Conservation (phyloP, 2,329 filamentous ascomycete genomes). For the Trichoderma koningii region DNA sequence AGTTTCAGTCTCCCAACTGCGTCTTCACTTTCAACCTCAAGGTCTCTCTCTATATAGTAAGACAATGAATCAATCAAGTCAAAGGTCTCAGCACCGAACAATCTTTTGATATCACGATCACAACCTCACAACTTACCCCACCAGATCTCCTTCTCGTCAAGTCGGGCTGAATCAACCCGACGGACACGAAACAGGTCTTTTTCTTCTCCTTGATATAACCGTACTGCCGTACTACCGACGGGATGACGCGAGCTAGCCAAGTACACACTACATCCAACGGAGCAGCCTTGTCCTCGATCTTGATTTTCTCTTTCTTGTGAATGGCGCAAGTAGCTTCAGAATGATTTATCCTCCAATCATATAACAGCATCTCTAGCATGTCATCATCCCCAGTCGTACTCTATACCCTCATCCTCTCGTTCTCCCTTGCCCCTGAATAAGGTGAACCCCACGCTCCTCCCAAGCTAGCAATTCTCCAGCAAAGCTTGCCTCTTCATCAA, state of each 20-base stretch:
- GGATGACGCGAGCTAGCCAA: slow-evolving; percentile 15
- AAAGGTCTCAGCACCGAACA: too few relatives aligned
- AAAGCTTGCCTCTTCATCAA: too few relatives aligned
- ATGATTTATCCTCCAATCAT: slow-evolving; percentile 20
- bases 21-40: too few relatives aligned
- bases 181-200: neutral
- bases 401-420: neutral
- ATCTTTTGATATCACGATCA: neutral
- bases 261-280: neutral
- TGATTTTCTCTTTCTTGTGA: neutral
- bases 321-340: slow-evolving; percentile 14
- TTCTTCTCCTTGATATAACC: too few relatives aligned
- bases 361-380: neutral
- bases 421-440: neutral
- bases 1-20: neutral
- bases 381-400: neutral
- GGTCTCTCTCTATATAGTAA: too few relatives aligned
- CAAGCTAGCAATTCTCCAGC: too few relatives aligned
- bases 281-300: neutral
- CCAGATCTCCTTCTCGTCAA: neutral
- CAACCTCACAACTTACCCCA: neutral
- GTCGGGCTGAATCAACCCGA: slow-evolving; percentile 4
- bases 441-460: too few relatives aligned
- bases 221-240: slow-evolving; percentile 20
- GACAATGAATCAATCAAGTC: too few relatives aligned